Evolutionary conservation across 352 stramenopile genomes (phyloP), one percentile per base, ranked within the genome.

Genomic region (Vaucheria bursata): DNA sequence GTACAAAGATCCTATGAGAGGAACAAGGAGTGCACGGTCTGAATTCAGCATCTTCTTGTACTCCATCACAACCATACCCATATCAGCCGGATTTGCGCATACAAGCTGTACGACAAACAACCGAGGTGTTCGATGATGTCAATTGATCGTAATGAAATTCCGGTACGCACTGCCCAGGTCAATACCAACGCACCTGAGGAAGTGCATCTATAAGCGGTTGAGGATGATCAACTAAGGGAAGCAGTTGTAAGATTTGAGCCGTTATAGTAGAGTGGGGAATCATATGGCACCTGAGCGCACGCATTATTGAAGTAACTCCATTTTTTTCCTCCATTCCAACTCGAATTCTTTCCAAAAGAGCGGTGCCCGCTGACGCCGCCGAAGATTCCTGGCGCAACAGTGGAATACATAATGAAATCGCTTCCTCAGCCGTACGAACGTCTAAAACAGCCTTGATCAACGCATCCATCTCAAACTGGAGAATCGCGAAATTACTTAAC

Each of bases 1-100:
- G 52, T 81, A 52, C n/a, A 81, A 52, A 33, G 76, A 81, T 3
- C 77, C 77, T 0, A 80, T 49, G 25, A 82, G 25, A 70, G 75
- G 77, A 35, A 81, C 77, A 0, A 82, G 77, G 50, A 82, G 75
- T 25, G 77, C 68, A 12, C 77, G 33, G 53, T 82, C 77, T 7
- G 36, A 49, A 5, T 66, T 75, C 4, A 82, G 73, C 18, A 82
- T 52, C 18, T 71, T 39, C 34, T 73, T 70, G 77, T 81, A 82
- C 59, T 76, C 77, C 69, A 72, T 38, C 25, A 82, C 71, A 35
- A 82, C 77, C 12, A 39, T 49, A 29, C 18, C 32, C 12, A 81
- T 40, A 33, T 82, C 77, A 7, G 18, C 7, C 1, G 71, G 34
- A n/a, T 79, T 74, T 29, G 7, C 71, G 29, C 59, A 69, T 29